These are phyloP conservation scores for Pseudocercospora macadamiae DNA, from an alignment of 2,329 filamentous ascomycete species.

Conservation along the genomic window DNA sequence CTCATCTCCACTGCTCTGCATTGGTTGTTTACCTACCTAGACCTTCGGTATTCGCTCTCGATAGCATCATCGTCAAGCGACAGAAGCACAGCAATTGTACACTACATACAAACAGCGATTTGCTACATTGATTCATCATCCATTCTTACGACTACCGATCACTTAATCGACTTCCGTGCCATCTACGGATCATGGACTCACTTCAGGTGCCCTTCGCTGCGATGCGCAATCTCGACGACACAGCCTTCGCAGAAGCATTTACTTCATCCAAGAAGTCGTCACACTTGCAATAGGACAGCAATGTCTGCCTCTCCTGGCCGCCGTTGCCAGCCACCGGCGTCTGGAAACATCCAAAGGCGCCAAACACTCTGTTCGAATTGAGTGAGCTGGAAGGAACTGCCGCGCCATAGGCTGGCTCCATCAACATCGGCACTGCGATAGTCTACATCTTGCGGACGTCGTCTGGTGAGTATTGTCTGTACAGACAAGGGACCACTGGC, in stretches of 20 bases:
- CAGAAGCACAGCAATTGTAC: neutral
- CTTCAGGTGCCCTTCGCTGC: neutral
- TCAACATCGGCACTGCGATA: no score
- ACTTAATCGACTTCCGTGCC: neutral
- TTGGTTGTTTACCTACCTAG: neutral
- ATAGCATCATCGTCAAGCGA: neutral
- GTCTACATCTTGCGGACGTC: no score
- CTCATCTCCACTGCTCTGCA: constrained; percentile 1
- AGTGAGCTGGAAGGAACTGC: neutral
- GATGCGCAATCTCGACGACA: neutral
- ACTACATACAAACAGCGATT: neutral
- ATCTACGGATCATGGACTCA: neutral
- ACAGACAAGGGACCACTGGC: no score
- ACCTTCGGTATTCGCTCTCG: neutral
- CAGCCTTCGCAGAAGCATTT: neutral
- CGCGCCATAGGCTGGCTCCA: neutral
- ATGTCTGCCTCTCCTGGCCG: neutral
- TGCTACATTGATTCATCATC: neutral
- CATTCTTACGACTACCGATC: neutral
- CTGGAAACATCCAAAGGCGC: neutral
- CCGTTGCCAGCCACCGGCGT: neutral
- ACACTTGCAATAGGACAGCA: neutral
- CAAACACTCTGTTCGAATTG: neutral
- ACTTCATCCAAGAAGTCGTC: neutral
- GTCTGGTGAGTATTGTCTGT: no score